Evolutionary conservation across 2,329 filamentous ascomycete genomes (phyloP).

Genomic region (Helicocarpus griseus): DNA sequence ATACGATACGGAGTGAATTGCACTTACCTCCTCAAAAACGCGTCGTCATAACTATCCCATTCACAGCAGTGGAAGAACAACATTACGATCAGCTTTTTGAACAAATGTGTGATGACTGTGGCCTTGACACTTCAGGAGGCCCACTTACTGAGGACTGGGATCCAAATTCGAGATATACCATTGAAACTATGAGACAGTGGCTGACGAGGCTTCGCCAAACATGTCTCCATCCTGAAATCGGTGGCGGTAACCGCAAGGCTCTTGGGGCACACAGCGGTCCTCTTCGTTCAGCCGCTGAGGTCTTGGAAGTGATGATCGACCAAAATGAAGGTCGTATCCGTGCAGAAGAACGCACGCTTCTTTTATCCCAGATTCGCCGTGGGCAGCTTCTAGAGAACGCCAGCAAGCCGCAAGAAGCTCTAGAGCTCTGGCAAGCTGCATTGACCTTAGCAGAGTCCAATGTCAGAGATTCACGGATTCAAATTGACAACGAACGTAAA

Average conservation of each 20-base stretch:
- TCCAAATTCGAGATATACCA: slow-evolving; percentile 44
- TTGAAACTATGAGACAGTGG: slow-evolving; percentile 70
- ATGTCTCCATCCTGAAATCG: slow-evolving; percentile 77
- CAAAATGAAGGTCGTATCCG: slow-evolving; percentile 61
- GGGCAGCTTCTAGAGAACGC: slow-evolving; percentile 76
- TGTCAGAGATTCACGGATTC: slow-evolving; percentile 54
- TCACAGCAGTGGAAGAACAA: slow-evolving; percentile 83
- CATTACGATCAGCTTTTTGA: slow-evolving; percentile 70
- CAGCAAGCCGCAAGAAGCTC: slow-evolving; percentile 55
- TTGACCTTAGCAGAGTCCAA: slow-evolving; percentile 38
- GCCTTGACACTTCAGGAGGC: slow-evolving; percentile 53
- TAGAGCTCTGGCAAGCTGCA: slow-evolving; percentile 58
- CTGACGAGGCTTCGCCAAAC: slow-evolving; percentile 69
- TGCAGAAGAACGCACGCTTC: slow-evolving; percentile 56
- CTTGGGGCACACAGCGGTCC: slow-evolving; percentile 58
- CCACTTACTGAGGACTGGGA: slow-evolving; percentile 56
- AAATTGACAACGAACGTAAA: slow-evolving; percentile 43
- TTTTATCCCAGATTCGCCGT: slow-evolving; percentile 54
- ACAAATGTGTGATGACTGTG: slow-evolving; percentile 62
- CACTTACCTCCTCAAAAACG: slow-evolving; percentile 72
- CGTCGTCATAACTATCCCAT: slow-evolving; percentile 79
- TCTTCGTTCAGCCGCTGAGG: slow-evolving; percentile 73
- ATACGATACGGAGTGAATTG: slow-evolving; percentile 67
- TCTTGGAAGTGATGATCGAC: slow-evolving; percentile 85
- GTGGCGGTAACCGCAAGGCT: slow-evolving; percentile 53